Conservation (phyloP, 768 basidiomycete genomes). For the Termitomyces heimii region DNA sequence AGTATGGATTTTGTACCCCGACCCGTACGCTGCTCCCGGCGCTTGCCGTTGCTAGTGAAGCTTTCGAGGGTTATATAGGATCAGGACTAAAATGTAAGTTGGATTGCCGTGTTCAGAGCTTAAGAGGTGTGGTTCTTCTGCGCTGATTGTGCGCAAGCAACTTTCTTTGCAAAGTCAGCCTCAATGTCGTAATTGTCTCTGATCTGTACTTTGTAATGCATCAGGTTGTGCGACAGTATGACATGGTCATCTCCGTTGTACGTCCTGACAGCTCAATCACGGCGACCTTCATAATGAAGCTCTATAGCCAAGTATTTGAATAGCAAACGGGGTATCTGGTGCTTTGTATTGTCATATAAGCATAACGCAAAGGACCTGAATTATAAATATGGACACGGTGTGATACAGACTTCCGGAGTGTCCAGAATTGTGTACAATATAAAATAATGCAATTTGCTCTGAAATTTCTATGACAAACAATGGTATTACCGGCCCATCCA, state of each 20-base stretch:
- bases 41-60: not conserved
- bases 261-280: not conserved
- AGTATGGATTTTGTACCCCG: not conserved
- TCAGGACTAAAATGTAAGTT: not conserved
- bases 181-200: not conserved
- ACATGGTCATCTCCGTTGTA: not conserved
- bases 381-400: no score
- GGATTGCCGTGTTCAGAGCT: not conserved
- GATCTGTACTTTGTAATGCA: constrained; percentile 1
- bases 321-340: no score
- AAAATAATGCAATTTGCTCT: not conserved
- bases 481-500: constrained; percentile 52
- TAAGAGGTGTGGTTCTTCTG: not conserved
- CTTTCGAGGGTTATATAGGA: not conserved
- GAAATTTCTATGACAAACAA: not conserved
- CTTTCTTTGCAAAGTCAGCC: not conserved
- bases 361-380: no score
- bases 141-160: constrained; percentile 1
- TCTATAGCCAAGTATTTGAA: not conserved
- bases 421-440: not conserved
- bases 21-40: not conserved
- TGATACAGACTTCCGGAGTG: no score
- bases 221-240: not conserved
- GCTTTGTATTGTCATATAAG: not conserved
- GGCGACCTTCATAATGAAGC: not conserved